Base-by-base conservation (phyloP, 495 filamentous ascomycete genomes). In the Penicillium arizonense region DNA sequence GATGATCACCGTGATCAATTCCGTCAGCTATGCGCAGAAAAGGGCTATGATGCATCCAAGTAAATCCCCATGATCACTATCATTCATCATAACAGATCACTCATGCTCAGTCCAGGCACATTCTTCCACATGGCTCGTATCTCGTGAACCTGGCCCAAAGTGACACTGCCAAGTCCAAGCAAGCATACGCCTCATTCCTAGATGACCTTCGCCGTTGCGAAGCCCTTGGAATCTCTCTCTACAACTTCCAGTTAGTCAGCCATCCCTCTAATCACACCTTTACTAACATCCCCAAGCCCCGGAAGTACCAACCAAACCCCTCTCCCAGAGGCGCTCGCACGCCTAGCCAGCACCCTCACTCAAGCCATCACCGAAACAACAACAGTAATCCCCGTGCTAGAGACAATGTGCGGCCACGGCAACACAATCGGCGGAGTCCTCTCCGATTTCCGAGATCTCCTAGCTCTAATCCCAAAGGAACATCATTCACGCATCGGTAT, bases 41-140 rank as follows among this genome's bases (percentile, higher is more conserved):
- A 96, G 61, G 72, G 77, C 26, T 96, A 93, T 67, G 84, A 95
- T 62, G 80, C 83, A 12, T 69, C 69, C 40, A 76, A 76, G 78
- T 82, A 64, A 59, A 67, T 69, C 4, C 13, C 16, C 7, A 14
- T 23, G 12, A 23, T 4, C 8, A 36, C 9, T 9, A 35, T 26
- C 26, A 9, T 8, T 30, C 28, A 45, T 7, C n/a, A 11, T 38
- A 35, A 16, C 7, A 32, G 1, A 33, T 12, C 41, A 47, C n/a
- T 28, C 50, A 42, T 54, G 45, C 42, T n/a, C 11, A 20, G 21
- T n/a, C 12, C 26, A 76, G 79, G 71, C 85, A 90, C 60, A 76
- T 91, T 44, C 77, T 98, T 2, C 94, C 94, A 0, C 94, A 98
- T 65, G 94, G 93, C 38, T 96, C 90, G 3, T 98, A 98, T 66